These are phyloP conservation scores for Sedum album DNA, from an alignment of 164 flowering plant genomes.

Conservation along the genomic window DNA sequence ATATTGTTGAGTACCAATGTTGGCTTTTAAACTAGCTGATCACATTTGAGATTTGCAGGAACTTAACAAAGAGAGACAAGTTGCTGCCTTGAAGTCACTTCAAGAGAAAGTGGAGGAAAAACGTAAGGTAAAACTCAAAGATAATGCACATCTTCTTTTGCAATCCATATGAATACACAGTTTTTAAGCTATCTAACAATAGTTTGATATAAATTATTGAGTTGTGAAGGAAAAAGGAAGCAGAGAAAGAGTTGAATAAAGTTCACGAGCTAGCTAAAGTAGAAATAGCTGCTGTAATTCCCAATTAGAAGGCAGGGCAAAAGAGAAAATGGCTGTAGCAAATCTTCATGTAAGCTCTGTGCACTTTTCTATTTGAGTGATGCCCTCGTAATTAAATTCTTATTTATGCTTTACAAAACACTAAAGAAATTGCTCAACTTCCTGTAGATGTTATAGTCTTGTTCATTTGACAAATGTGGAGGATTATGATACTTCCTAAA, in stretches of 20 bases:
- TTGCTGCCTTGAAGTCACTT: too few species aligned
- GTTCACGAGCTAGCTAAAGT: conserved; percentile 71
- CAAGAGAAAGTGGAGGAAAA: too few species aligned
- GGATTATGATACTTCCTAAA: neutral
- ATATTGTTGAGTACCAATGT: too few species aligned
- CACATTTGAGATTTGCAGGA: too few species aligned
- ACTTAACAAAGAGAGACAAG: too few species aligned
- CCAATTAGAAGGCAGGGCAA: conserved; percentile 82
- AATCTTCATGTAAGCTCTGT: too few species aligned
- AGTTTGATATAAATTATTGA: neutral
- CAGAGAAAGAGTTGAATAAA: conserved; percentile 49
- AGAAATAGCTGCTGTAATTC: conserved; percentile 73
- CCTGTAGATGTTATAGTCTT: neutral
- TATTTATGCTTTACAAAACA: neutral
- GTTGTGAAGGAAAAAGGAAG: conserved; percentile 66
- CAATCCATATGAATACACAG: too few species aligned
- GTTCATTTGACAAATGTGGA: neutral
- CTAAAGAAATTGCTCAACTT: neutral
- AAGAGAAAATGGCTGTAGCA: conserved; percentile 90
- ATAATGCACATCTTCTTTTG: too few species aligned
- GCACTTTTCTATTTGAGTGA: neutral
- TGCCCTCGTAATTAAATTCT: neutral
- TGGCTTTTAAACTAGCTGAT: too few species aligned
- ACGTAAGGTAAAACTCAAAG: too few species aligned
- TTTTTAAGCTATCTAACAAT: too few species aligned